Evolutionary conservation across 345 rosid genomes (phyloP).

Genomic region (Adansonia digitata): DNA sequence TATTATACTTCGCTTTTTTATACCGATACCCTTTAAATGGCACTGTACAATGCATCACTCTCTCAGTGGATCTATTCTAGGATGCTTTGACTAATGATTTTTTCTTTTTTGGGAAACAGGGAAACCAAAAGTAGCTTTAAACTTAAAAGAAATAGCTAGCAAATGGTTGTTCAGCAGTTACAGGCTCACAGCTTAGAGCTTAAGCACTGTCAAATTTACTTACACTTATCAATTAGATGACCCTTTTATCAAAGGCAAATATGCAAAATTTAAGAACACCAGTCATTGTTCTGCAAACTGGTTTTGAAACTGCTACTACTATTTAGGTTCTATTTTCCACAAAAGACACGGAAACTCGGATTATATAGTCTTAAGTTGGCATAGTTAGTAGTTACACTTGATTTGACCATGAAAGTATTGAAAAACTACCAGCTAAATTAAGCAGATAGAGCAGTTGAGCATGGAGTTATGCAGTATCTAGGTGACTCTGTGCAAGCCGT

Average conservation of each 20-base stretch:
- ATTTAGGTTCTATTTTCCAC: background rate
- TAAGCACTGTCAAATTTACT: background rate
- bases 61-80: too few species aligned
- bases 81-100: too few species aligned
- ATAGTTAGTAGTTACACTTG: background rate
- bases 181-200: background rate
- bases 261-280: background rate
- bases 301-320: background rate
- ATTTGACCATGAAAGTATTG: background rate
- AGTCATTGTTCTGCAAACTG: conserved; percentile 3
- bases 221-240: background rate
- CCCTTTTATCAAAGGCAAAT: background rate
- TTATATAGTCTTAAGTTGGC: background rate
- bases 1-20: too few species aligned
- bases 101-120: background rate
- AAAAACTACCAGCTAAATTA: background rate
- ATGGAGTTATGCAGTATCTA: background rate
- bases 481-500: conserved; percentile 20
- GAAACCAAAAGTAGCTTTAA: background rate
- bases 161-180: background rate
- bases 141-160: background rate
- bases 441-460: background rate
- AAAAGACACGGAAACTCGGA: background rate
- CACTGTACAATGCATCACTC: too few species aligned
- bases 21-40: too few species aligned